These are phyloP conservation scores for Backusella morwellensis DNA, from an alignment of 192 early-diverging fungal species.

Conservation along the genomic window DNA sequence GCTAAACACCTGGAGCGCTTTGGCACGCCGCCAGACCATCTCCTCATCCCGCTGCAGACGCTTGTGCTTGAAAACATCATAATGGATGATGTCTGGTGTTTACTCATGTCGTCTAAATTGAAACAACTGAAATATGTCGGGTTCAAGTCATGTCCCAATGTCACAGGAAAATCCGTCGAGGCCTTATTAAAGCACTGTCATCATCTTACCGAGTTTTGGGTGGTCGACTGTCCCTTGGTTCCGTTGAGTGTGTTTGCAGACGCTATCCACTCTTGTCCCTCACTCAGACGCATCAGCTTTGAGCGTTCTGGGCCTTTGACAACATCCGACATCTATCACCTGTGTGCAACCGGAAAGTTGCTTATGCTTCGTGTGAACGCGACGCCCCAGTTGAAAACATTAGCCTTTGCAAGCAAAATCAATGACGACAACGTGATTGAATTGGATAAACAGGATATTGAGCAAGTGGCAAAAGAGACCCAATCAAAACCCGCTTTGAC, in stretches of 20 bases:
- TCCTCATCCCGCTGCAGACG: background rate
- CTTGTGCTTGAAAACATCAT: background rate
- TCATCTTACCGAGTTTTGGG: background rate
- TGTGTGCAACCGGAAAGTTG: background rate
- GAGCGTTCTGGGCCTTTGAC: background rate
- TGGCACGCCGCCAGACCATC: background rate
- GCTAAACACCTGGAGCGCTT: background rate
- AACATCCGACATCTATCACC: background rate
- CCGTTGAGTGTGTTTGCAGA: background rate
- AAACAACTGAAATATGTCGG: background rate
- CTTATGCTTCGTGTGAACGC: background rate
- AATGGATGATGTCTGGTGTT: background rate
- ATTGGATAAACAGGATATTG: background rate
- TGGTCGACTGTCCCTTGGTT: background rate
- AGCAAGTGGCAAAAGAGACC: background rate
- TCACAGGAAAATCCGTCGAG: background rate
- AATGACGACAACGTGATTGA: background rate
- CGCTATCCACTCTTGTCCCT: background rate
- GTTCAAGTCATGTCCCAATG: background rate
- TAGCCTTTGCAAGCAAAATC: background rate
- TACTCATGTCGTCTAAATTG: background rate
- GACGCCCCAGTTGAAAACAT: background rate
- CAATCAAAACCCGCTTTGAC: background rate
- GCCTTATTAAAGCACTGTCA: background rate
- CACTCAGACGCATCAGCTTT: background rate